These are phyloP conservation scores for Aspergillus costaricaensis DNA, from an alignment of 2,329 filamentous ascomycete species.

Conservation along the genomic window DNA sequence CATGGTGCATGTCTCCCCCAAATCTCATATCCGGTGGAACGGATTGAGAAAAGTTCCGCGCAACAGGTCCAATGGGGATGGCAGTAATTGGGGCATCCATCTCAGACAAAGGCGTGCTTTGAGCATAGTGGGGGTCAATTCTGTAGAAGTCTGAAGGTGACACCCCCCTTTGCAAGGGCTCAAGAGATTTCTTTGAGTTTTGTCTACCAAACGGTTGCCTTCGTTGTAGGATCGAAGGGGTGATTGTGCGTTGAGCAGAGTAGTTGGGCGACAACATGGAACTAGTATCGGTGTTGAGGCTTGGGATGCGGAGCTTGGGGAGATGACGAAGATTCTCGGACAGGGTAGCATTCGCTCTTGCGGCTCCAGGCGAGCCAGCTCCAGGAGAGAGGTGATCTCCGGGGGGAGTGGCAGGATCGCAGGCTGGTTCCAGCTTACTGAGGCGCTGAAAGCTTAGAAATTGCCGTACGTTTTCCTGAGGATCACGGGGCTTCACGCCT, in stretches of 20 bases:
- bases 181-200: conserved; percentile 28
- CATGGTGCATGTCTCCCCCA: conserved; percentile 46
- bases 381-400: conserved; percentile 9
- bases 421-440: conserved; percentile 25
- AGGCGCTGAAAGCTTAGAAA: conserved; percentile 83
- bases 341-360: conserved; percentile 14
- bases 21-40: conserved; percentile 93
- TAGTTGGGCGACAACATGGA: conserved; percentile 21
- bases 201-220: conserved; percentile 24
- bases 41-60: conserved; percentile 80
- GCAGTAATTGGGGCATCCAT: conserved; percentile 84
- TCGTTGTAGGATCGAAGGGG: conserved; percentile 27
- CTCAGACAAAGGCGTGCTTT: conserved; percentile 86
- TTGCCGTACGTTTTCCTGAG: conserved; percentile 89
- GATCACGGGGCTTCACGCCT: conserved; percentile 70
- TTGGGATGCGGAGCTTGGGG: conserved; percentile 60
- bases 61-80: conserved; percentile 69
- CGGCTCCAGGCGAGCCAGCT: conserved; percentile 2
- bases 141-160: conserved; percentile 65
- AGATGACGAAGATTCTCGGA: conserved; percentile 56
- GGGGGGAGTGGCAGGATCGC: conserved; percentile 16
- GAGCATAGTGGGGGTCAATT: conserved; percentile 49
- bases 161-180: conserved; percentile 12
- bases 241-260: conserved; percentile 34
- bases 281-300: conserved; percentile 32